phyloP scores from a whole-genome alignment of 208 protist species.

The Angomonas ambiguus region DNA sequence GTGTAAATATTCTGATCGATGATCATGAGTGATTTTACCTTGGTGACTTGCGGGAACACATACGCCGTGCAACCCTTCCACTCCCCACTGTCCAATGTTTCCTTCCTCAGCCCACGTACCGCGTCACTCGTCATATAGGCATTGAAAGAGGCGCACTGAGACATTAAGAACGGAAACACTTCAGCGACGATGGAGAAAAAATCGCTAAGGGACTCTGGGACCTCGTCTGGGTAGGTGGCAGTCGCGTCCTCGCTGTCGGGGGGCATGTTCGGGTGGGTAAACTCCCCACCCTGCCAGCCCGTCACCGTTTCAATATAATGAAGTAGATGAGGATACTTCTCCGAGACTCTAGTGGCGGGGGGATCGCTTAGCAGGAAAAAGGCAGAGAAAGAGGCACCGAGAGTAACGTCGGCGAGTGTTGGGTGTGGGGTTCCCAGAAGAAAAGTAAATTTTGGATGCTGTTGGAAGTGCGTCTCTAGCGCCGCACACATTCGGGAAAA shows the following conservation, averaged over 20 bases:
- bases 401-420: slow-evolving; percentile 76
- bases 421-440: slow-evolving; percentile 81
- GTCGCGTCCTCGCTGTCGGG: background rate
- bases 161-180: slow-evolving; percentile 84
- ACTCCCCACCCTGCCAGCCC: slow-evolving; percentile 53
- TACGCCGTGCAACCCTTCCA: slow-evolving; percentile 82
- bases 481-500: slow-evolving; percentile 67
- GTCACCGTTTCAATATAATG: slow-evolving; percentile 75
- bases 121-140: slow-evolving; percentile 75
- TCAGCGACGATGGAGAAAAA: slow-evolving; percentile 69
- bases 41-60: slow-evolving; percentile 61
- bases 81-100: slow-evolving; percentile 38
- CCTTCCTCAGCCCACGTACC: slow-evolving; percentile 39
- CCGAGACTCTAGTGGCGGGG: slow-evolving; percentile 49
- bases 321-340: slow-evolving; percentile 60
- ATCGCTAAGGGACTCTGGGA: slow-evolving; percentile 62
- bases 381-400: slow-evolving; percentile 65
- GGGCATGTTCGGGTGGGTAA: background rate
- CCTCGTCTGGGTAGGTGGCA: slow-evolving; percentile 52
- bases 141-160: slow-evolving; percentile 74
- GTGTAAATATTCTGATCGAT: slow-evolving; percentile 72
- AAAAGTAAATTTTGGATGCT: slow-evolving; percentile 34
- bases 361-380: slow-evolving; percentile 80
- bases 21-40: slow-evolving; percentile 81
- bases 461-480: slow-evolving; percentile 62